These are phyloP conservation scores for Pulveroboletus sp. DNA, from an alignment of 768 basidiomycete species.

Conservation along the genomic window DNA sequence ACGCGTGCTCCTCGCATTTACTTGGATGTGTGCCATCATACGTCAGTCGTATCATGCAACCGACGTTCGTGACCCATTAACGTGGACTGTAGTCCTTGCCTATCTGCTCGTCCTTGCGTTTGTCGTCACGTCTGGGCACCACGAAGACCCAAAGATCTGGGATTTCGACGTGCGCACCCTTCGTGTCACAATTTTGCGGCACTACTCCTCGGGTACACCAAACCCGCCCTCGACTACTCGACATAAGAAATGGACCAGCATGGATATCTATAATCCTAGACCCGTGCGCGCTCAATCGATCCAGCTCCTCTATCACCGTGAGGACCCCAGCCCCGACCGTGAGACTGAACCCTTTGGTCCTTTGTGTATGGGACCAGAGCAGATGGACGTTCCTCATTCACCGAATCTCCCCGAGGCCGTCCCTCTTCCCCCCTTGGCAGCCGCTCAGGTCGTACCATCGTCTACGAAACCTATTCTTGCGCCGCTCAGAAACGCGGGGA, in stretches of 20 bases:
- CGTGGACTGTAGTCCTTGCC: slow-evolving; percentile 42
- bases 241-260: slow-evolving; percentile 32
- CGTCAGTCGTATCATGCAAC: slow-evolving; percentile 31
- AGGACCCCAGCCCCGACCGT: slow-evolving; percentile 40
- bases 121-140: slow-evolving; percentile 39
- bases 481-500: slow-evolving; percentile 3
- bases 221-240: slow-evolving; percentile 33
- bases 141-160: slow-evolving; percentile 50
- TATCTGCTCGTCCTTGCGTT: slow-evolving; percentile 51
- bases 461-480: slow-evolving; percentile 13
- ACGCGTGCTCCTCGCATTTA: slow-evolving; percentile 52
- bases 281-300: slow-evolving; percentile 37
- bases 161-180: slow-evolving; percentile 42
- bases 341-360: slow-evolving; percentile 45
- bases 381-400: slow-evolving; percentile 13
- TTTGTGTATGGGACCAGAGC: slow-evolving; percentile 17
- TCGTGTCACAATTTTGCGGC: slow-evolving; percentile 30
- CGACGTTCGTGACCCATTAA: neutral
- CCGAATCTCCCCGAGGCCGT: slow-evolving; percentile 23
- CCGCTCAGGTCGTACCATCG: slow-evolving; percentile 13
- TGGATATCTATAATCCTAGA: slow-evolving; percentile 40
- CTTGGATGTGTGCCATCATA: slow-evolving; percentile 45
- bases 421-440: slow-evolving; percentile 21
- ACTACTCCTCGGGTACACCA: slow-evolving; percentile 32
- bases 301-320: slow-evolving; percentile 29